Evolutionary conservation across 1,139 yeast genomes (phyloP).

Genomic region (Lipomyces yarrowii): DNA sequence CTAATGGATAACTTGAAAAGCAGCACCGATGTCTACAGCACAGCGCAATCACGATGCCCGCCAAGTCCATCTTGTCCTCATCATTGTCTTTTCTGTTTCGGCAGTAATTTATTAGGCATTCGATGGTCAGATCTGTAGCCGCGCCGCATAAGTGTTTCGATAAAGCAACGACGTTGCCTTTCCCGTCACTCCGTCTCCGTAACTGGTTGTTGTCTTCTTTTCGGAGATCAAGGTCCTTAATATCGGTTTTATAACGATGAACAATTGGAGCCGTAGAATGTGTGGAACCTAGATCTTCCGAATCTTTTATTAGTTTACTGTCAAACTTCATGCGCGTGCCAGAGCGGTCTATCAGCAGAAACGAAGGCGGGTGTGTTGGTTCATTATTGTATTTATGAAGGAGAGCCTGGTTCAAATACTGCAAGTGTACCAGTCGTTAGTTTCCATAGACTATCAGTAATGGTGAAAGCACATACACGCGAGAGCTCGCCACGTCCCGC

Average conservation of each 20-base stretch:
- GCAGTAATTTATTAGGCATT: conserved; percentile 58
- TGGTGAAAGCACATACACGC: conserved; percentile 40
- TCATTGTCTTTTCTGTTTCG: conserved; percentile 17
- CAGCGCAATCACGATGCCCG: conserved; percentile 82
- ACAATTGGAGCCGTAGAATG: conserved; percentile 43
- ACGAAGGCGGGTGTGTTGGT: conserved; percentile 43
- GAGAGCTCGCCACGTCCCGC: conserved; percentile 88
- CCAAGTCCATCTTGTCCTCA: conserved; percentile 37
- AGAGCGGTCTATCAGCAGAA: conserved; percentile 73
- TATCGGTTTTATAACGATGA: conserved; percentile 69
- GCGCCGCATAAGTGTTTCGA: conserved; percentile 93
- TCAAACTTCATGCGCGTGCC: conserved; percentile 80
- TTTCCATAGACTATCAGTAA: background rate
- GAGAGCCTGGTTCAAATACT: conserved; percentile 57
- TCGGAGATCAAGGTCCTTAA: conserved; percentile 67
- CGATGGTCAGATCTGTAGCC: conserved; percentile 83
- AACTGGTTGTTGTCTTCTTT: conserved; percentile 40
- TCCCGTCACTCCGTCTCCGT: background rate
- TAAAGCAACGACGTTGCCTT: conserved; percentile 55
- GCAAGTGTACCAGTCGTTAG: background rate
- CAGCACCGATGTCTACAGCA: conserved; percentile 90
- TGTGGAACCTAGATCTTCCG: conserved; percentile 40
- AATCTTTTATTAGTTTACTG: conserved; percentile 61
- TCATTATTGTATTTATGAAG: conserved; percentile 29
- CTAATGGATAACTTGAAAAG: conserved; percentile 55